Base-by-base conservation (phyloP, 805 yeast species). In the Candida silvatica region DNA sequence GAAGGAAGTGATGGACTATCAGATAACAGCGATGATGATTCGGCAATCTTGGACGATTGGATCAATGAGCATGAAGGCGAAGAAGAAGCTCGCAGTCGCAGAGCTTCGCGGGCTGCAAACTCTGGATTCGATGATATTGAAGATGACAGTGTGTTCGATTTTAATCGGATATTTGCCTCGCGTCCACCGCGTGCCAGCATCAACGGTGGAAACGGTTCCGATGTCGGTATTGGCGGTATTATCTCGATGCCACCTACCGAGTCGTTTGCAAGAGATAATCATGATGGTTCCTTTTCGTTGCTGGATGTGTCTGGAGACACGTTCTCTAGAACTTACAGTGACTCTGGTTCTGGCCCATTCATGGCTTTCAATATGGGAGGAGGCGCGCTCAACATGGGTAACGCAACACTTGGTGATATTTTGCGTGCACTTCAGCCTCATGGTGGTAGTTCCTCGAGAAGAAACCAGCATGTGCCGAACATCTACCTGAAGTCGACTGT, bases 401-500 rank as follows among this genome's bases (percentile, higher is more conserved):
- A 26, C 14, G 35, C 29, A 5, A 24, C 35, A 5, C 23, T 32
- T 15, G 29, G 24, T 25, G 35, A 32, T 7, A 14, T 32, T n/a
- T 18, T 32, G 5, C 12, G 35, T 7, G 29, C 35, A 2, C 29
- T 32, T 6, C 16, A 32, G 9, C 12, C 11, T 12, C 29, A 25
- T 9, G 29, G 16, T 6, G n/a, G 14, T 12, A 19, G 17, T 9
- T 24, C 14, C 4, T 14, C 29, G 6, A 9, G 16, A 6, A 14
- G 34, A 31, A n/a, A 16, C 17, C 48, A 44, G 24, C 48, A 38
- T 29, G 14, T 25, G 17, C 46, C 47, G 6, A 50, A 45, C 33
- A 36, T 39, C 4, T 42, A 39, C 23, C 36, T 53, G 14, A 51
- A 50, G 31, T 46, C 56, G 2, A 77, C 92, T 0, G 55, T 61